A percentile compares a stretch with the other conserved stretches of the same genome.
Conservation (phyloP, 2,329 filamentous ascomycete genomes). For the Diaporthe ilicicola region DNA sequence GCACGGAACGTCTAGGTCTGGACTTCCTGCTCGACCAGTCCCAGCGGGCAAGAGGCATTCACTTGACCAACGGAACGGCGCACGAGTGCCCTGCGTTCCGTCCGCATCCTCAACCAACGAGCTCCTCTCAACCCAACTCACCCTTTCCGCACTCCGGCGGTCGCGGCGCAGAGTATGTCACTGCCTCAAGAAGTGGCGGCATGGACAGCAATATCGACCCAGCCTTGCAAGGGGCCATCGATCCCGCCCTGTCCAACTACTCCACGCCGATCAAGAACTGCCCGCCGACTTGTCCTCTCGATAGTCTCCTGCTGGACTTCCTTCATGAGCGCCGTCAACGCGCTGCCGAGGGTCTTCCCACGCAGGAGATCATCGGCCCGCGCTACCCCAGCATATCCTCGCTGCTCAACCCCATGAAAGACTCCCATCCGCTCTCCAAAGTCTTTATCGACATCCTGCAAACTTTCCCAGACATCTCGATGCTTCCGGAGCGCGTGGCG, state of each 20-base stretch:
- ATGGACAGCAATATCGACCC: slow-evolving; percentile 31
- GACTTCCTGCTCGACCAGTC: slow-evolving; percentile 75
- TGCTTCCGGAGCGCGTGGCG: slow-evolving; percentile 83
- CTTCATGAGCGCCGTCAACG: slow-evolving; percentile 73
- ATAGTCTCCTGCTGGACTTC: slow-evolving; percentile 82
- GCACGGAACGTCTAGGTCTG: slow-evolving; percentile 73
- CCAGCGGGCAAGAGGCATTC: slow-evolving; percentile 62
- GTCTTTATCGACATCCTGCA: slow-evolving; percentile 85
- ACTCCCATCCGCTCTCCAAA: slow-evolving; percentile 80
- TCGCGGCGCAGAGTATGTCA: slow-evolving; percentile 1
- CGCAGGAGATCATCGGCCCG: slow-evolving; percentile 75
- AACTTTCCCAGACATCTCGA: slow-evolving; percentile 82
- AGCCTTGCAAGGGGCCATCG: slow-evolving; percentile 38
- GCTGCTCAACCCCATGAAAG: slow-evolving; percentile 75
- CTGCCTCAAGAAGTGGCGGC: slow-evolving; percentile 4
- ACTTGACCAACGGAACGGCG: slow-evolving; percentile 54
- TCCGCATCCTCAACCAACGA: slow-evolving; percentile 46
- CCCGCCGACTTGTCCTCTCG: slow-evolving; percentile 77
- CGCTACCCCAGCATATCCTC: slow-evolving; percentile 82
- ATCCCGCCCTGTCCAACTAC: slow-evolving; percentile 26
- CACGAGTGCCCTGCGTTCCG: slow-evolving; percentile 55
- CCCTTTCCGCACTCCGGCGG: slow-evolving; percentile 15
- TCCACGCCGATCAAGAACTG: slow-evolving; percentile 64
- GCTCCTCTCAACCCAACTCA: slow-evolving; percentile 23
- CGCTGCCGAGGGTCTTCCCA: slow-evolving; percentile 69